Evolutionary conservation across 768 basidiomycete genomes (phyloP), one percentile per base, ranked within the genome.

Genomic region (Clavaria fumosa): DNA sequence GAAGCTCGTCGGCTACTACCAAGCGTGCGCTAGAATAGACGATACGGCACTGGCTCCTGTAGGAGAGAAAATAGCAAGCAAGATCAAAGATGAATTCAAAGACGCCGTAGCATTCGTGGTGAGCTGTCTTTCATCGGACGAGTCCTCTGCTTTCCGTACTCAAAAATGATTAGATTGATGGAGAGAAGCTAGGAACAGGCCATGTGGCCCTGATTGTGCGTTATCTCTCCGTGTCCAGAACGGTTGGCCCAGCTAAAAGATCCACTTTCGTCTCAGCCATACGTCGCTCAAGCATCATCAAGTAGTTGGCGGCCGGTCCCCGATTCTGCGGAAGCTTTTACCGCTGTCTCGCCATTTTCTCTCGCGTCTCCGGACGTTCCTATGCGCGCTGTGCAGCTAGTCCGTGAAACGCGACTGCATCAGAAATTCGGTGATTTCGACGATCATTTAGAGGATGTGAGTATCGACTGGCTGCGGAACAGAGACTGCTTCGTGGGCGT

Each of bases 371-470:
- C 63, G 1, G 59, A 61, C 23, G 47, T 67, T 3, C 72, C 76
- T 0, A 44, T 50, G 4, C 62, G 60, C 7, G 72, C 76, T 1
- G 50, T 70, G 10, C 46, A 53, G 3, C 57, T 72, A 1, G 71
- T 78, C 11, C 62, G 59, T 26, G 65, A 73, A 31, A 50, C 58
- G 28, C 59, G 58, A n/a, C 53, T 64, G 37, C 74, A 78, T 40
- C 56, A 64, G 40, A 60, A 65, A 33, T 75, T 86, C 40, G 77
- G 75, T 3, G 83, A 86, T 52, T 85, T 85, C 43, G 83, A 86
- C 41, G 83, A 85, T 46, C 78, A 85, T 56, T 53, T 85, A 32
- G 83, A 83, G 55, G 74, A 83, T 53, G 74, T 75, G 34, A 68
- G 60, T 4, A 67, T 72, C 66, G 67, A 66, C 51, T 62, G 64